Evolutionary conservation across 2,329 filamentous ascomycete species (phyloP).

Genomic region (Exophiala viscosa): DNA sequence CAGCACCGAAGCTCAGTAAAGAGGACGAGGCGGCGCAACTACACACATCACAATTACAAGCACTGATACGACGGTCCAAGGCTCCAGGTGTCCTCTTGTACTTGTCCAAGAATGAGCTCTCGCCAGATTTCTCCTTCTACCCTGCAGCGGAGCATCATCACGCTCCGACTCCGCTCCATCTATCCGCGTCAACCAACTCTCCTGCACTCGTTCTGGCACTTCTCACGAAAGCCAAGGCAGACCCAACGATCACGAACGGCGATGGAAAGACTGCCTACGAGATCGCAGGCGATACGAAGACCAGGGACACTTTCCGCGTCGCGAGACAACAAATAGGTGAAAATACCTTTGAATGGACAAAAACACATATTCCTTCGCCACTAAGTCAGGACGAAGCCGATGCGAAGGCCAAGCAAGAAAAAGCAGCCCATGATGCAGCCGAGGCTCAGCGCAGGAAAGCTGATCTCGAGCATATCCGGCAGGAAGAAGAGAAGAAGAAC

Average conservation of each 20-base stretch:
- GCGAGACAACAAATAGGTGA: conserved; percentile 81
- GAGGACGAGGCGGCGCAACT: conserved; percentile 78
- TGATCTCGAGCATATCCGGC: conserved; percentile 69
- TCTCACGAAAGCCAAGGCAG: conserved; percentile 67
- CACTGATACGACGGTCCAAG: conserved; percentile 83
- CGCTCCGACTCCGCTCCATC: conserved; percentile 76
- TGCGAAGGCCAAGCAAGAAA: conserved; percentile 65
- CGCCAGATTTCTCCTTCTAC: conserved; percentile 69
- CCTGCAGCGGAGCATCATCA: conserved; percentile 66
- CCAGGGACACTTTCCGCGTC: conserved; percentile 86
- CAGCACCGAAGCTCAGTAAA: conserved; percentile 65
- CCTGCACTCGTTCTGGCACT: conserved; percentile 73
- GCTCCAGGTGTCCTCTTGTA: conserved; percentile 83
- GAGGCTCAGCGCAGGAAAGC: conserved; percentile 67
- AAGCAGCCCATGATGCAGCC: conserved; percentile 62
- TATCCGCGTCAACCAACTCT: conserved; percentile 78
- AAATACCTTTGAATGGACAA: conserved; percentile 71
- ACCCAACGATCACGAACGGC: conserved; percentile 66
- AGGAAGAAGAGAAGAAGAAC: conserved; percentile 52
- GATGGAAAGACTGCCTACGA: conserved; percentile 87
- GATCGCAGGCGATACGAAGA: conserved; percentile 77
- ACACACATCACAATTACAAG: conserved; percentile 85
- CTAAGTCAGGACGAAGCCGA: conserved; percentile 71
- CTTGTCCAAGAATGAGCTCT: conserved; percentile 69
- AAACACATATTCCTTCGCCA: conserved; percentile 66